Base-by-base conservation (phyloP, 305 asterid species). In the Nicotiana rustica region DNA sequence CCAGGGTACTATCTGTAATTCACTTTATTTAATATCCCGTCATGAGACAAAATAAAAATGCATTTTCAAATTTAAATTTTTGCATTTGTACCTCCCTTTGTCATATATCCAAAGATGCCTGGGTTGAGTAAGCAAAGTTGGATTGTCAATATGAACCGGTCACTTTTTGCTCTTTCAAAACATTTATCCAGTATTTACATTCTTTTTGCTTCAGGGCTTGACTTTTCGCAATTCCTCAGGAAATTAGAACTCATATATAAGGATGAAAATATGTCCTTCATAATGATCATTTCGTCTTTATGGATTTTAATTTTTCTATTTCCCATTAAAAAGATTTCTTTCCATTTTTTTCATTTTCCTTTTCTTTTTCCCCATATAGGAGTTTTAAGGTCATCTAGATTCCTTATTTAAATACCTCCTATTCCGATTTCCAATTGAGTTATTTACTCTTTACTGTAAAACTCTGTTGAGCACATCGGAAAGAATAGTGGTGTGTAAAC, bases 1-100 rank as follows among this genome's bases (percentile, higher is more conserved):
- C 98, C 99, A 77, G 99, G 99, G 98, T 95, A 91, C 82, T 10
- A 8, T 33, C 64, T 52, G 31, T 7, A 75, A 17, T 75, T 75
- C 65, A 75, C 65, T 75, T 75, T 75, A 75, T 75, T 52, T 52
- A 52, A 52, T 25, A 75, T 14, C 80, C 55, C 3, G 14, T 75
- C 44, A 4, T 9, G 47, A 75, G 80, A 75, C 80, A 75, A 5
- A 29, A 75, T 29, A 49, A 15, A 49, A 73, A 14, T 49, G 79
- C 25, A 75, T 49, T 75, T 49, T 49, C 65, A 75, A 75, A 75
- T 52, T 38, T 73, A 52, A 75, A 52, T 52, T 62, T 65, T 65
- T 29, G 31, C 41, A 29, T 49, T 52, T 62, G 31, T 49, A 44
- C 61, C 14, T 49, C 41, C 19, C 41, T 14, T 73, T 73, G 44